Percentiles rank a stretch among this genome's conserved stretches.
These are phyloP conservation scores for Saccharomycopsis oosterbeekiorum DNA, from an alignment of 805 yeast species.

Conservation along the genomic window DNA sequence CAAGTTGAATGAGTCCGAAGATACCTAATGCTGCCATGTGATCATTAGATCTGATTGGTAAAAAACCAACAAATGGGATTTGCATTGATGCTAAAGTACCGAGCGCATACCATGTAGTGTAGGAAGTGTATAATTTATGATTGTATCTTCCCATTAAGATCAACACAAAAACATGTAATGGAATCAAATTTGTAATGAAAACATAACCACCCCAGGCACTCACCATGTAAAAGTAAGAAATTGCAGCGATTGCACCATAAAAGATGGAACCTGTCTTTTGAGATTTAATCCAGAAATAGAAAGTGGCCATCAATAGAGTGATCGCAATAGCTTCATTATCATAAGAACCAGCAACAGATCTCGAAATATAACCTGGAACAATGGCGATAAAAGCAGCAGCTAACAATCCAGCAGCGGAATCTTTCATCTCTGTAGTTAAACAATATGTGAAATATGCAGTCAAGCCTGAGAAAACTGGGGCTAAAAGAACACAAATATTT, in stretches of 20 bases:
- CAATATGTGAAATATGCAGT: conserved; percentile 86
- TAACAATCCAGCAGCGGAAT: conserved; percentile 77
- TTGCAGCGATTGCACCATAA: conserved; percentile 74
- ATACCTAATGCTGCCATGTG: conserved; percentile 98
- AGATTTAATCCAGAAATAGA: conserved; percentile 92
- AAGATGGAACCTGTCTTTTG: conserved; percentile 83
- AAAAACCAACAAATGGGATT: conserved; percentile 95
- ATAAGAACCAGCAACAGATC: conserved; percentile 97
- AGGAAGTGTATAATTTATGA: conserved; percentile 75
- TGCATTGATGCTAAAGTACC: conserved; percentile 99
- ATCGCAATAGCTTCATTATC: conserved; percentile 99
- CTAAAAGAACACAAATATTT: conserved; percentile 89
- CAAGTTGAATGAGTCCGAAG: conserved; percentile 88
- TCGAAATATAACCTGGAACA: conserved; percentile 96
- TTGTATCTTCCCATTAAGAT: conserved; percentile 90
- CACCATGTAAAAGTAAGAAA: conserved; percentile 95
- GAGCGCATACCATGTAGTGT: conserved; percentile 92
- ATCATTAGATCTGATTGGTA: conserved; percentile 94
- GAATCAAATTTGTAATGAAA: conserved; percentile 94
- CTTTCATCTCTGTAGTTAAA: conserved; percentile 84
- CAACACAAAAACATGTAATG: conserved; percentile 85
- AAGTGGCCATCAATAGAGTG: conserved; percentile 89
- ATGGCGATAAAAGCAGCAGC: conserved; percentile 94
- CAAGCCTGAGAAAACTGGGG: conserved; percentile 91
- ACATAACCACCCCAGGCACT: conserved; percentile 99